Evolutionary conservation across 169 alveolate species (phyloP).

Genomic region (Theileria annulata): DNA sequence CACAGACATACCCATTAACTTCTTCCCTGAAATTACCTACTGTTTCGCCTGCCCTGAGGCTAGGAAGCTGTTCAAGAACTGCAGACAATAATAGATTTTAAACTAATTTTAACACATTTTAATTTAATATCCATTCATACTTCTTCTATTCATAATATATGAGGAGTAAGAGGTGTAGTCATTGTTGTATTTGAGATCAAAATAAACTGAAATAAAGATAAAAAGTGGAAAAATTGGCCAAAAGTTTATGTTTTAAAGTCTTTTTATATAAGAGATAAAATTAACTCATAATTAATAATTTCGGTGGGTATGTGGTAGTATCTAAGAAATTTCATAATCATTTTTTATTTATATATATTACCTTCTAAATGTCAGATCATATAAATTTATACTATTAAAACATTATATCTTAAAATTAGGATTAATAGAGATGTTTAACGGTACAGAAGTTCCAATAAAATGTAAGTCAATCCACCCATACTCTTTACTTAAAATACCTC

Average conservation of each 20-base stretch:
- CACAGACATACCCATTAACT: slow-evolving; percentile 36
- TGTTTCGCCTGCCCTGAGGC: slow-evolving; percentile 77
- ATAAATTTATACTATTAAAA: background rate
- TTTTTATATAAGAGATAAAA: too few relatives aligned
- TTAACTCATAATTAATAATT: too few relatives aligned
- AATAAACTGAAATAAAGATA: too few relatives aligned
- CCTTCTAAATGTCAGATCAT: background rate
- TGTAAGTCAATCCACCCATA: slow-evolving; percentile 17
- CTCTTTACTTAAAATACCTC: background rate
- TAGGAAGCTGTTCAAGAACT: slow-evolving; percentile 48
- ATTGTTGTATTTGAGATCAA: background rate
- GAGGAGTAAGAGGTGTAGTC: background rate
- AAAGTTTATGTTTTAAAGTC: background rate
- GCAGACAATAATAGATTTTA: slow-evolving; percentile 13
- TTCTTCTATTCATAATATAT: background rate
- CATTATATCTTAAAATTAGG: background rate
- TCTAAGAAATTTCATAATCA: too few relatives aligned
- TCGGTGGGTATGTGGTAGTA: background rate
- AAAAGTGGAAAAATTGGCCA: too few relatives aligned
- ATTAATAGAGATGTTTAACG: background rate
- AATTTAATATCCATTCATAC: background rate
- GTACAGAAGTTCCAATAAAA: slow-evolving; percentile 42
- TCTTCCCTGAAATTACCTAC: slow-evolving; percentile 70
- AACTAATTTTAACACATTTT: background rate
- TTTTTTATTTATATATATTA: too few relatives aligned